Evolutionary conservation across 257 asterid species (phyloP), one percentile per base, ranked within the genome.

Genomic region (Lavandula angustifolia): DNA sequence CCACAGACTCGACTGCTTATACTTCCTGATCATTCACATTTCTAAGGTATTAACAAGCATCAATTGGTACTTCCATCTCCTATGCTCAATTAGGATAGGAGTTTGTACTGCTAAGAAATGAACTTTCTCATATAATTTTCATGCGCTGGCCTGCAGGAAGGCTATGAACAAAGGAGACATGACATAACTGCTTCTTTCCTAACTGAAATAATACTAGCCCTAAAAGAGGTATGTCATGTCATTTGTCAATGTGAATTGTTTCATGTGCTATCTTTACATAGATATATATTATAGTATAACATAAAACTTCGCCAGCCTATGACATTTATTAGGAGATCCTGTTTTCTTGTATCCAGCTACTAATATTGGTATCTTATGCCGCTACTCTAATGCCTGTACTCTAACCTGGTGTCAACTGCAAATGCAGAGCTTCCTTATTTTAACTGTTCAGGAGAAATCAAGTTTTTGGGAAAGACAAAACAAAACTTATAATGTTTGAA

Each of bases 1-100:
- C 66, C 81, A 84, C 78, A 84, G 99, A 57, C 96, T 94, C 66
- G 91, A 94, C 74, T 94, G 95, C 73, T 73, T 94, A 59, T 90
- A 85, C 74, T 90, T 76, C 77, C 78, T 94, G 81, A 79, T 94
- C 64, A 67, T 83, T 63, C 90, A 90, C 64, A 85, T 76, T 47
- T 80, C 85, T 8, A 87, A 90, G 97, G 99, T 92, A 75, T 65
- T 89, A 68, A 54, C 18, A 8, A 64, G 17, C 59, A 44, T 33
- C 37, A 54, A 22, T 47, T 64, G 3, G 7, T 56, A 43, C 52
- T 68, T 69, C 29, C 57, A 41, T 16, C 40, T 22, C n/a, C 7
- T 17, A 9, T 40, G 27, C 42, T 64, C 46, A 27, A 38, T 58
- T 71, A 55, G 70, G 29, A 41, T 32, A 7, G 18, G 29, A 43